Conservation (phyloP, 495 filamentous ascomycete genomes). For the Hypomontagnella submonticulosa region DNA sequence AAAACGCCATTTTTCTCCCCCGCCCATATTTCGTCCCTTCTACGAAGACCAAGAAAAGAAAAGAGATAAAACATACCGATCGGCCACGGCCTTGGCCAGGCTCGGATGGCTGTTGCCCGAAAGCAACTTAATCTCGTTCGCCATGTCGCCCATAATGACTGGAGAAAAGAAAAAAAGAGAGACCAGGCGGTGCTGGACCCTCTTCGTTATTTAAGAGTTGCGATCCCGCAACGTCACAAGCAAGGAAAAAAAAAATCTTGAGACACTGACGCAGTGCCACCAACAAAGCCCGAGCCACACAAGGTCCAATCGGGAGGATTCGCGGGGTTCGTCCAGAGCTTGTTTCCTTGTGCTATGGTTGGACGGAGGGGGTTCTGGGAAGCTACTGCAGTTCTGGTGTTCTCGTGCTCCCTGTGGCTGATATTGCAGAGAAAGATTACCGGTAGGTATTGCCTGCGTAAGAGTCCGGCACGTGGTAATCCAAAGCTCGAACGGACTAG, state of each 20-base stretch:
- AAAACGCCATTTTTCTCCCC: slow-evolving; percentile 5
- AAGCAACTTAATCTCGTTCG: slow-evolving; percentile 94
- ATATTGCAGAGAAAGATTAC: neutral
- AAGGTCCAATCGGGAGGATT: slow-evolving; percentile 43
- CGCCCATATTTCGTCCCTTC: slow-evolving; percentile 4
- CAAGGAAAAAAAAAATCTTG: slow-evolving; percentile 38
- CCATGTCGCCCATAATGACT: slow-evolving; percentile 58
- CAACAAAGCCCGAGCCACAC: slow-evolving; percentile 30
- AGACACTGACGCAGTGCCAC: slow-evolving; percentile 36
- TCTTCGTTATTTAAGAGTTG: slow-evolving; percentile 37
- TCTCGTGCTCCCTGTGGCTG: slow-evolving; percentile 15
- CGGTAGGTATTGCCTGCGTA: neutral
- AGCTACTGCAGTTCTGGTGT: slow-evolving; percentile 27
- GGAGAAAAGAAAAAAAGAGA: slow-evolving; percentile 20
- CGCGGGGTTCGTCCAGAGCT: slow-evolving; percentile 38
- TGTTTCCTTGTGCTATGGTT: slow-evolving; percentile 28
- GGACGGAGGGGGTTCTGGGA: slow-evolving; percentile 18
- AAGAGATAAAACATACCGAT: slow-evolving; percentile 70
- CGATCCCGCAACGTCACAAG: slow-evolving; percentile 39
- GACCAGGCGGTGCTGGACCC: slow-evolving; percentile 15
- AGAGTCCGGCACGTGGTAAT: slow-evolving; percentile 29
- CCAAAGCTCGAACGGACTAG: neutral
- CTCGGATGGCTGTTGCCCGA: slow-evolving; percentile 96
- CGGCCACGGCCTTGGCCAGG: slow-evolving; percentile 88
- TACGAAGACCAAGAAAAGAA: slow-evolving; percentile 1